Percentiles rank a stretch among this genome's conserved stretches.
Conservation (phyloP, 108 stramenopile species). For the Skeletonema grethae region DNA sequence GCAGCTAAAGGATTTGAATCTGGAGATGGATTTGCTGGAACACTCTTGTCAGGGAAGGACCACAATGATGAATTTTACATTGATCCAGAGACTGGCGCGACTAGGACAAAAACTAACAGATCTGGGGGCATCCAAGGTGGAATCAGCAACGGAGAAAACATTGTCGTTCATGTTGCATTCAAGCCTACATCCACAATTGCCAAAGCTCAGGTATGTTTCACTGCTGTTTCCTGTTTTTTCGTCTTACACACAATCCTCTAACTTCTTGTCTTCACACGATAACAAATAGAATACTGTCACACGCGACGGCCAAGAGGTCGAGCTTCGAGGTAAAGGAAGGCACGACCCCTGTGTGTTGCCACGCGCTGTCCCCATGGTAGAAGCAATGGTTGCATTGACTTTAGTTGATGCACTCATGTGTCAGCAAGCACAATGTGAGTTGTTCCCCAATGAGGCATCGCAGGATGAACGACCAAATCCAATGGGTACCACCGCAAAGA, state of each 20-base stretch:
- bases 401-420: constrained; percentile 94
- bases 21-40: constrained; percentile 96
- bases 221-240: background rate
- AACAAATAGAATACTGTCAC: constrained; percentile 87
- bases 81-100: constrained; percentile 90
- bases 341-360: constrained; percentile 99
- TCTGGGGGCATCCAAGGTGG: constrained; percentile 98
- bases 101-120: constrained; percentile 94
- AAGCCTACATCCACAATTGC: constrained; percentile 96
- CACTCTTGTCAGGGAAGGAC: constrained; percentile 91
- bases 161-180: constrained; percentile 96
- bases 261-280: background rate
- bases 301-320: constrained; percentile 92
- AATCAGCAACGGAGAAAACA: constrained; percentile 97
- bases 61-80: constrained; percentile 99
- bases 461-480: constrained; percentile 77
- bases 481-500: constrained; percentile 79
- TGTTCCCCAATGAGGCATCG: constrained; percentile 74
- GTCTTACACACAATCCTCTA: background rate
- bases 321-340: constrained; percentile 95
- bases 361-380: constrained; percentile 95
- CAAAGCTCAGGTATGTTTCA: constrained; percentile 77
- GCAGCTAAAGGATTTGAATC: constrained; percentile 99
- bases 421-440: constrained; percentile 90
- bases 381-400: constrained; percentile 97